phyloP scores from a whole-genome alignment of 2,329 filamentous ascomycete genomes.

The Lecanoromycetidae sp. region DNA sequence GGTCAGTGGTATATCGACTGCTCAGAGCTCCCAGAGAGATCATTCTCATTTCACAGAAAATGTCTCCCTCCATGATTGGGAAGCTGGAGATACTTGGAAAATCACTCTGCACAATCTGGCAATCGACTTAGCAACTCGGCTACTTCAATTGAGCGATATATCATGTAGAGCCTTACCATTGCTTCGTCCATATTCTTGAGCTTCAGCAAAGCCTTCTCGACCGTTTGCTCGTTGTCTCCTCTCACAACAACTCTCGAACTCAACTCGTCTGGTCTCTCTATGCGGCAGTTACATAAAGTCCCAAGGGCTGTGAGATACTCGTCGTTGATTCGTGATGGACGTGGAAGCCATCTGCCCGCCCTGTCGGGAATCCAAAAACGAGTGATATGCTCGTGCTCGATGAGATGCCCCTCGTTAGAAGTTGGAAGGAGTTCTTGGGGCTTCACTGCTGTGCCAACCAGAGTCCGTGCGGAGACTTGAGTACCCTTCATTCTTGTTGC shows the following conservation, averaged over 20 bases:
- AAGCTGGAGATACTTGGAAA: conserved; percentile 8
- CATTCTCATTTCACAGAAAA: conserved; percentile 1
- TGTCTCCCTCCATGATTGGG: conserved; percentile 1
- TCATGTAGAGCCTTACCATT: too few species aligned
- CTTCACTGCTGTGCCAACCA: too few species aligned
- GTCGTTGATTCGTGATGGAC: too few species aligned
- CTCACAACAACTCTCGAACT: too few species aligned
- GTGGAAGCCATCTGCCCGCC: background rate
- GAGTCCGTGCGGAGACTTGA: background rate
- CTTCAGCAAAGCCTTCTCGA: too few species aligned
- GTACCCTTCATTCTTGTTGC: background rate
- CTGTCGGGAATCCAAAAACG: background rate
- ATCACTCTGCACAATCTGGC: background rate
- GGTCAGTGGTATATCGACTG: conserved; percentile 1
- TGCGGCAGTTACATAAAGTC: background rate
- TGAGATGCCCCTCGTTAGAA: background rate
- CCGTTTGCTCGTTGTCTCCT: too few species aligned
- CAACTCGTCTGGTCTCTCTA: too few species aligned
- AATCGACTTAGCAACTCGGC: background rate
- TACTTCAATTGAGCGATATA: background rate
- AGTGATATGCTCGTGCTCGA: conserved; percentile 7
- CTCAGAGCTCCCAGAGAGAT: background rate
- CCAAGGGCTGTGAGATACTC: too few species aligned
- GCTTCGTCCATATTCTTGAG: too few species aligned
- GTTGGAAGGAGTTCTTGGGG: too few species aligned